These are phyloP conservation scores for Peniophora sp. DNA, from an alignment of 1,284 basidiomycete genomes.

Conservation along the genomic window DNA sequence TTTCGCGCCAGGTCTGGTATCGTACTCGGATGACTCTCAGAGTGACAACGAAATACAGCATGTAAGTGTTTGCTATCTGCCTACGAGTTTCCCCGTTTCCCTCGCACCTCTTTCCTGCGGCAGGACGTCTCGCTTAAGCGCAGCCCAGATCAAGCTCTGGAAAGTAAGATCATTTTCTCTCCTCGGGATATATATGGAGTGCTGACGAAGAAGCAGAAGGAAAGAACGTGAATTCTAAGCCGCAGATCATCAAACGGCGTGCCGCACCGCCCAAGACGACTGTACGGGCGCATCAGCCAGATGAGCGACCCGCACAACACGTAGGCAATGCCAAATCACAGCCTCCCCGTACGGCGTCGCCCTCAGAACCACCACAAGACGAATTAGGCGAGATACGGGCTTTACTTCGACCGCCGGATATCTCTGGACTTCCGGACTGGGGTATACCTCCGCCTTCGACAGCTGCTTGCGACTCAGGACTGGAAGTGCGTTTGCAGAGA, in stretches of 20 bases:
- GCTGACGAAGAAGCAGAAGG: conserved; percentile 22
- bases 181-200: conserved; percentile 1
- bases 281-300: conserved; percentile 38
- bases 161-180: conserved; percentile 32
- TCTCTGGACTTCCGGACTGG: conserved; percentile 63
- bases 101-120: conserved; percentile 51
- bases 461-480: conserved; percentile 46
- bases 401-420: conserved; percentile 53
- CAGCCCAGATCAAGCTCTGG: conserved; percentile 31
- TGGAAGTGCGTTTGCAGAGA: conserved; percentile 38
- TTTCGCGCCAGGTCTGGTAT: conserved; percentile 45
- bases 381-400: conserved; percentile 46
- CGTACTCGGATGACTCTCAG: conserved; percentile 57
- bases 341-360: conserved; percentile 1
- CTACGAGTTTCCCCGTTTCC: conserved; percentile 44
- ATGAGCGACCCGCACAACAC: conserved; percentile 15
- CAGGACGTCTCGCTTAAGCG: conserved; percentile 52
- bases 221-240: conserved; percentile 23
- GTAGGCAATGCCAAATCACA: conserved; percentile 12
- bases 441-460: conserved; percentile 64
- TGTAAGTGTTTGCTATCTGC: conserved; percentile 55
- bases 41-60: conserved; percentile 42
- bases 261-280: conserved; percentile 38
- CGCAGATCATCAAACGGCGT: conserved; percentile 54
- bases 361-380: conserved; percentile 18